phyloP scores from a whole-genome alignment of 805 yeast species.

The Ogataea methanolica region DNA sequence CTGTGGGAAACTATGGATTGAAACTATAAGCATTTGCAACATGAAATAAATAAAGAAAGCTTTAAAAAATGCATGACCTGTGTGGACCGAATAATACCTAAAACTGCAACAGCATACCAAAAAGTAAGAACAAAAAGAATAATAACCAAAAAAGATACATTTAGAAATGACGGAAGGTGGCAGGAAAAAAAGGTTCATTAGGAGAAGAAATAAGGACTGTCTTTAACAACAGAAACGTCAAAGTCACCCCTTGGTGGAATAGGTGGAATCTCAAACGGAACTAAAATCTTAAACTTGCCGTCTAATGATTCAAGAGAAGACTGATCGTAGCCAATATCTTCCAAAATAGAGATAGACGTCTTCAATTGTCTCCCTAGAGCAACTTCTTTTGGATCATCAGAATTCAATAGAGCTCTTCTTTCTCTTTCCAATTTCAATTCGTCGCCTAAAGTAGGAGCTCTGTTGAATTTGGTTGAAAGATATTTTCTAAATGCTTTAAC shows the following conservation, averaged over 20 bases:
- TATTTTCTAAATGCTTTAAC: conserved; percentile 47
- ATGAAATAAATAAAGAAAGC: background rate
- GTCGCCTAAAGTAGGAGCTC: conserved; percentile 60
- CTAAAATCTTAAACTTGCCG: conserved; percentile 41
- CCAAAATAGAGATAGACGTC: conserved; percentile 65
- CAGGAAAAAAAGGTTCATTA: conserved; percentile 5
- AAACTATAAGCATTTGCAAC: background rate
- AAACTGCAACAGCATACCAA: background rate
- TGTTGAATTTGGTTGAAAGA: conserved; percentile 45
- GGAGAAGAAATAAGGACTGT: conserved; percentile 76
- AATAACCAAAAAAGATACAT: background rate
- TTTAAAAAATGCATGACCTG: background rate
- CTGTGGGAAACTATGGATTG: background rate
- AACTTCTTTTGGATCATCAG: conserved; percentile 46
- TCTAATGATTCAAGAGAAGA: conserved; percentile 15
- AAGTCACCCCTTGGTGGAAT: conserved; percentile 81
- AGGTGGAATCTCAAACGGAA: conserved; percentile 65
- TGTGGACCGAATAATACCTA: no score
- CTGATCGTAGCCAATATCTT: conserved; percentile 20
- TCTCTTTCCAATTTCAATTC: conserved; percentile 68
- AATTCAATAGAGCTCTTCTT: conserved; percentile 50
- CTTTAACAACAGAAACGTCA: conserved; percentile 67
- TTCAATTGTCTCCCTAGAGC: conserved; percentile 49
- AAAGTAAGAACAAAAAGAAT: background rate
- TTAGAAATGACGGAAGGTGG: background rate